Evolutionary conservation across 768 basidiomycete genomes (phyloP).

Genomic region (Lentinula boryana): DNA sequence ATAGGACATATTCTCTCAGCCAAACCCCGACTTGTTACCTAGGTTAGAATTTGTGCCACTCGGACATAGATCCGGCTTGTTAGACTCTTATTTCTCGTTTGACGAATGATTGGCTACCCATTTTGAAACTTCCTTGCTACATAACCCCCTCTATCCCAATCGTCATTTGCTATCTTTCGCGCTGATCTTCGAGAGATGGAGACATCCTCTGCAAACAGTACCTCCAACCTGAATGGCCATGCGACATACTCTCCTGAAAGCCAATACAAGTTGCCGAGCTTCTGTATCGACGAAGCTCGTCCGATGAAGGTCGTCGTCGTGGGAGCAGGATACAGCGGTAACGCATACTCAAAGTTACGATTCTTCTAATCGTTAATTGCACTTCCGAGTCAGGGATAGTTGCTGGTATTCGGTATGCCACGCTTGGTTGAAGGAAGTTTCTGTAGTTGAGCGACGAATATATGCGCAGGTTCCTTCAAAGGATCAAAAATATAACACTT

Average conservation of each 20-base stretch:
- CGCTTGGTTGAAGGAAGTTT: neutral
- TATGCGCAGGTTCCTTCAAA: conserved; percentile 40
- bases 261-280: conserved; percentile 28
- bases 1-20: neutral
- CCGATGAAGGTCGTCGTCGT: conserved; percentile 51
- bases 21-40: neutral
- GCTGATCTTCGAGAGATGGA: neutral
- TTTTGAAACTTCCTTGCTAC: neutral
- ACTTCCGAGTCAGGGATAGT: conserved; percentile 31
- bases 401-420: conserved; percentile 45
- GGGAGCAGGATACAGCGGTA: conserved; percentile 56
- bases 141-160: neutral
- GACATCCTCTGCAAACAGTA: neutral
- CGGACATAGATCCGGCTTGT: neutral
- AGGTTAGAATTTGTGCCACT: neutral
- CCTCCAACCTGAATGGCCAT: neutral
- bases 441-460: neutral
- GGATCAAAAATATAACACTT: conserved; percentile 45
- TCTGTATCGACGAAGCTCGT: conserved; percentile 46
- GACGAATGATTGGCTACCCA: neutral
- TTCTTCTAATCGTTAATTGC: neutral
- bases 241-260: neutral
- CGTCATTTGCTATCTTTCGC: neutral
- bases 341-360: conserved; percentile 6
- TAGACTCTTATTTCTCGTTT: neutral